Evolutionary conservation across 805 yeast species (phyloP), one percentile per base, ranked within the genome.

Genomic region (Cephaloascus fragrans): DNA sequence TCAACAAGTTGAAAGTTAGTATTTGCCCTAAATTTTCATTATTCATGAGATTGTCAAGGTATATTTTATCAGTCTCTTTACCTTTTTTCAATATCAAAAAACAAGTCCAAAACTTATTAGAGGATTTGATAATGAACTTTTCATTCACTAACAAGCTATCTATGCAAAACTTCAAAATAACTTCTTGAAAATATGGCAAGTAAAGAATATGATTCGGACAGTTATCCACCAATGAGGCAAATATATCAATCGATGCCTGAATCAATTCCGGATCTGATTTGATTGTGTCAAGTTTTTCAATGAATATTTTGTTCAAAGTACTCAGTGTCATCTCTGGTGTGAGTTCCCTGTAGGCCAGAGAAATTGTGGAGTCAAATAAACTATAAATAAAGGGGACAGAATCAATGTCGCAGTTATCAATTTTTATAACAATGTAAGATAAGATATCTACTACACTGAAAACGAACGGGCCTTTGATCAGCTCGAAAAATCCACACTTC

Each of bases 391-490:
- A 54, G 3, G 65, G 51, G 3, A 62, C 46, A 4, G 67, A 57
- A 17, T 55, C 47, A 0, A 48, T 20, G 38, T 56, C 54, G 37
- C 56, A 47, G 12, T 39, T 39, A 16, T 51, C 44, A 4, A 54
- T 39, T 37, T 61, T 61, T 3, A 41, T 40, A 1, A 42, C 39
- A 18, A 61, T 38, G 36, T 47, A 62, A 8, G 33, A 31, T 16
- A 31, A 14, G 8, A 31, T 37, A 31, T 31, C 33, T 6, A 6
- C 18, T 9, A 8, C 15, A 31, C 61, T 57, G 41, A 83, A 70
- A 8, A 72, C 77, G 55, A 83, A 84, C 0, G 93, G 85, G 0
- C 88, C 88, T 16, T 72, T 64, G 4, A 75, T 55, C 3, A 64
- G 53, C 49, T 86, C 95, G 3, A 74, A 57, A 14, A 86, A 56